Percentiles rank a stretch among this genome's conserved stretches.
phyloP scores from a whole-genome alignment of 2,329 filamentous ascomycete genomes.

The Colletotrichum melonis region DNA sequence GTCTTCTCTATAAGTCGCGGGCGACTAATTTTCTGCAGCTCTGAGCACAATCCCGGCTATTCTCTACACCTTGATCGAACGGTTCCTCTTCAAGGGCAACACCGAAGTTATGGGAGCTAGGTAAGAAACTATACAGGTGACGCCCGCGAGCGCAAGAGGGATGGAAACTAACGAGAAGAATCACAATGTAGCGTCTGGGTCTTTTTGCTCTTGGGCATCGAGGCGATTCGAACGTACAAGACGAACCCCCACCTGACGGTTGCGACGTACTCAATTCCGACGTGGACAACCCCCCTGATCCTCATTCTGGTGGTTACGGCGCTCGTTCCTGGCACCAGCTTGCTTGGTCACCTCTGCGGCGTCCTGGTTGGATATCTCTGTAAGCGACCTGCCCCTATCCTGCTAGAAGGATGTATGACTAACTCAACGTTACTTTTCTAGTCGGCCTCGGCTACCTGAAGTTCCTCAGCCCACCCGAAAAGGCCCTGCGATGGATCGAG shows the following conservation, averaged over 20 bases:
- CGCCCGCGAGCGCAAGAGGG: not conserved
- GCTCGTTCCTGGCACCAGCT: conserved; percentile 82
- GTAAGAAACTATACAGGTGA: conserved; percentile 56
- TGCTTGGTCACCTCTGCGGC: conserved; percentile 88
- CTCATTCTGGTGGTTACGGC: conserved; percentile 80
- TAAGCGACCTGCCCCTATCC: conserved; percentile 55
- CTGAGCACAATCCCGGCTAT: conserved; percentile 85
- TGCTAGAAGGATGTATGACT: conserved; percentile 26
- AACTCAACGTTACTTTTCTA: conserved; percentile 48
- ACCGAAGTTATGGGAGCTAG: conserved; percentile 84
- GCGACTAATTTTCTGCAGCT: conserved; percentile 58
- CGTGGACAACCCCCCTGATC: conserved; percentile 89
- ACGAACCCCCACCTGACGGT: conserved; percentile 82
- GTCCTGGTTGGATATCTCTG: conserved; percentile 88
- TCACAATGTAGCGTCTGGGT: conserved; percentile 80
- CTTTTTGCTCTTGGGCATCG: conserved; percentile 85
- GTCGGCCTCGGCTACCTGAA: conserved; percentile 90
- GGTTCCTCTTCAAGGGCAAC: conserved; percentile 76
- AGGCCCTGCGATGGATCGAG: conserved; percentile 88
- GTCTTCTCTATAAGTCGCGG: not conserved
- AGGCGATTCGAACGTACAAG: conserved; percentile 87
- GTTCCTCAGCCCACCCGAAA: conserved; percentile 89
- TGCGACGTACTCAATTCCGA: conserved; percentile 78
- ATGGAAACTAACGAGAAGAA: conserved; percentile 3
- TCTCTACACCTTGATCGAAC: conserved; percentile 84